Evolutionary conservation across 768 basidiomycete genomes (phyloP), one percentile per base, ranked within the genome.

Genomic region (Rhodosporidiobolus odoratus): DNA sequence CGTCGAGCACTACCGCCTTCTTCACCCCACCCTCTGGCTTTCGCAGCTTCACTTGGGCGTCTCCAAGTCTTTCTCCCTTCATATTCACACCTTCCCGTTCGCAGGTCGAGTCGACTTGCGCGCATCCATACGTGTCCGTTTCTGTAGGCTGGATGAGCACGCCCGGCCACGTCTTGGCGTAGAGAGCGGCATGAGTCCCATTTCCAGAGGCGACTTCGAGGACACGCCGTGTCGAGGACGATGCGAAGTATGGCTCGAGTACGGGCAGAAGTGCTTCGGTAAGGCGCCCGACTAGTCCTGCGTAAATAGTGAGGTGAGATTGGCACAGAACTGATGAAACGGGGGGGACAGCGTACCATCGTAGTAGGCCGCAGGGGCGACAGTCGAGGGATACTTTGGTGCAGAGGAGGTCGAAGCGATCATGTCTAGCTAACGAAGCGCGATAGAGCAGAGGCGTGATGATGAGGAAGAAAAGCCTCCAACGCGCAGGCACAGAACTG

Each of bases 181-280:
- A 73, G 3, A 65, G 54, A 4, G 48, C 40, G 2, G 60, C 45
- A 50, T 73, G 71, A 0, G 30, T 21, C 2, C 71, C 71, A n/a
- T 57, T 27, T 0, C 71, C 71, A 0, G 67, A 65, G 1, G 67
- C 63, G 35, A 73, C 38, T n/a, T 73, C 71, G 54, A 73, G 60
- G 21, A 65, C 34, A 16, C 2, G 41, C 2, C 6, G 35, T 25
- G 59, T 16, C 8, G 59, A 57, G 17, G 59, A 41, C 2, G 35
- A 16, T 12, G 43, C 10, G 58, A 73, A 40, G 45, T 45, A 57
- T 1, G 54, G 52, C 2, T 45, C 35, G 54, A 73, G 60, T n/a
- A 45, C 21, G 37, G 71, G 71, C 25, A 73, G 47, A n/a, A 73
- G 48, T 27, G 58, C 30, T 4, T 9, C 1, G 1, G 16, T 56